phyloP scores from a whole-genome alignment of 2,329 filamentous ascomycete species.

The Fusarium staphyleae region DNA sequence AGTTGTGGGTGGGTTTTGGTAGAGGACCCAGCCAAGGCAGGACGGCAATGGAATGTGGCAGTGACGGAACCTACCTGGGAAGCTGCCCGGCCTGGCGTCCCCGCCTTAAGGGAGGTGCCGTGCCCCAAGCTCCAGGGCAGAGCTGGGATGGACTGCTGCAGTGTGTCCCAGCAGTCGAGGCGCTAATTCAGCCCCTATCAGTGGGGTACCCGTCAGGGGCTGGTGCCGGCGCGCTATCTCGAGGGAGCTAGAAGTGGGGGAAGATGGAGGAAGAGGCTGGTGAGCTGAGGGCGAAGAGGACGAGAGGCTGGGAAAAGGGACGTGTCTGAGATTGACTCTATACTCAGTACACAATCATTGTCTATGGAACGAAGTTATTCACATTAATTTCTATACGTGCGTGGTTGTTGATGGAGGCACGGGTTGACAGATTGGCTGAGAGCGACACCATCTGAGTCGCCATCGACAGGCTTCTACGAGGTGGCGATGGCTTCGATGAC shows the following conservation, averaged over 20 bases:
- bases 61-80: constrained; percentile 21
- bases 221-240: constrained; percentile 9
- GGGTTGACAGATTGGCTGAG: not conserved
- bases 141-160: constrained; percentile 27
- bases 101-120: constrained; percentile 25
- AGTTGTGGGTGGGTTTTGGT: constrained; percentile 24
- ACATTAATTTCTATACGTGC: not conserved
- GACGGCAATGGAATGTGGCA: constrained; percentile 29
- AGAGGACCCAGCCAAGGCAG: constrained; percentile 31
- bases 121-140: constrained; percentile 31
- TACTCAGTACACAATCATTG: too few relatives aligned
- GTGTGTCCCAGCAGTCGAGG: constrained; percentile 14
- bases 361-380: not conserved
- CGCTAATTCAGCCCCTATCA: constrained; percentile 25
- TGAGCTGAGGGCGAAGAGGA: not conserved
- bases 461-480: constrained; percentile 3
- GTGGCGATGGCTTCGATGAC: constrained; percentile 39
- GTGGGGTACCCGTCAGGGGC: constrained; percentile 9
- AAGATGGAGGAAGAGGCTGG: not conserved
- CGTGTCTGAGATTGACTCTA: constrained; percentile 12
- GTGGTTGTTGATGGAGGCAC: not conserved
- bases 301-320: constrained; percentile 19
- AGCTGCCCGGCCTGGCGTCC: not conserved
- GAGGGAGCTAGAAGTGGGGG: constrained; percentile 22
- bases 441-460: constrained; percentile 18